These are phyloP conservation scores for Euryodendron excelsum DNA, from an alignment of 148 eudicot genomes.

Conservation along the genomic window DNA sequence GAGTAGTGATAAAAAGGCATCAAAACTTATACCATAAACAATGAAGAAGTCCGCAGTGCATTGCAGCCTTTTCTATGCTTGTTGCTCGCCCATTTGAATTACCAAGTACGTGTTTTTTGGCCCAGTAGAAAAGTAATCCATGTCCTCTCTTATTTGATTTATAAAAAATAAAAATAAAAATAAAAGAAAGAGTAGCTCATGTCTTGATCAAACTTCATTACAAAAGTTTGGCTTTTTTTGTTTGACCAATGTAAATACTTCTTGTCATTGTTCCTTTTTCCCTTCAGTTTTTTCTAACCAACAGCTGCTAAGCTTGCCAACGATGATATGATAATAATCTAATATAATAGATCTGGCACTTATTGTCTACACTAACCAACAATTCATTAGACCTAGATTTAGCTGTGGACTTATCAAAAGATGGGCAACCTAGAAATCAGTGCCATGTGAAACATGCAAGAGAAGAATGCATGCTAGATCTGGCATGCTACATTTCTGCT, in stretches of 20 bases:
- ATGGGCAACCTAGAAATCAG: conserved; percentile 8
- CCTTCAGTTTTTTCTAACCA: background rate
- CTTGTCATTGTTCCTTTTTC: background rate
- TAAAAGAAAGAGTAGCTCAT: background rate
- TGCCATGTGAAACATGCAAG: background rate
- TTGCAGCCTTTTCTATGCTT: background rate
- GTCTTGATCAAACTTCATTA: conserved; percentile 4
- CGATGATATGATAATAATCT: background rate
- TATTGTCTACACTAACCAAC: background rate
- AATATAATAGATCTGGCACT: background rate
- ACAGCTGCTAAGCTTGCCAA: background rate
- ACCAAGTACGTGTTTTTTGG: background rate
- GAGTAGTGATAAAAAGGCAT: conserved; percentile 2
- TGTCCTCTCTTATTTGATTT: background rate
- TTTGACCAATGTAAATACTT: background rate
- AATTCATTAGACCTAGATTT: background rate
- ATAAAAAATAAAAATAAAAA: background rate
- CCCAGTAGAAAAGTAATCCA: background rate
- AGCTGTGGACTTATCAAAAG: background rate
- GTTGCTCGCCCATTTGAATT: background rate
- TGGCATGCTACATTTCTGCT: background rate
- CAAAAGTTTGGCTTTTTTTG: background rate
- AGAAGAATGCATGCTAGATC: background rate
- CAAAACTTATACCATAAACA: conserved; percentile 4
- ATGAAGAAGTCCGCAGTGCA: background rate